Percentiles rank a stretch among this genome's conserved stretches.
Evolutionary conservation across 495 filamentous ascomycete genomes (phyloP).

Genomic region (Thermochaetoides thermophila): DNA sequence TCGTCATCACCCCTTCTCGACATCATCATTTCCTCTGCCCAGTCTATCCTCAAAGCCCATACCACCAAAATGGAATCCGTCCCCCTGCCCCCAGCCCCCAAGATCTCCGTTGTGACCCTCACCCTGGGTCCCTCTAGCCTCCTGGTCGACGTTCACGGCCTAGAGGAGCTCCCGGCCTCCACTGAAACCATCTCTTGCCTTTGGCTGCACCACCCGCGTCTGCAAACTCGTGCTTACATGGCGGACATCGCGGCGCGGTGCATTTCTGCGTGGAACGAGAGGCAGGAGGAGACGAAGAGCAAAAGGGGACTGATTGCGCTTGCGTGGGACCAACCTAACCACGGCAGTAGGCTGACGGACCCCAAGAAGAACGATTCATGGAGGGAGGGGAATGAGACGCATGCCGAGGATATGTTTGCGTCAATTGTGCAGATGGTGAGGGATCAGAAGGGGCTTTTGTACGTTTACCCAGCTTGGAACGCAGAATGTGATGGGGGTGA

Average conservation of each 20-base stretch:
- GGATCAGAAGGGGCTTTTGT: conserved; percentile 43
- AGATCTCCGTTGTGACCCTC: conserved; percentile 45
- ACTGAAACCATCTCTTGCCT: conserved; percentile 47
- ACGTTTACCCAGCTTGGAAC: conserved; percentile 2
- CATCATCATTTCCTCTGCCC: not conserved
- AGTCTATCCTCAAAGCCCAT: no score
- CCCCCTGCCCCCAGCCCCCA: conserved; percentile 17
- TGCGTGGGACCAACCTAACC: conserved; percentile 81
- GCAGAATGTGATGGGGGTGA: not conserved
- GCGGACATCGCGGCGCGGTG: conserved; percentile 23
- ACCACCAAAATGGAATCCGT: conserved; percentile 4
- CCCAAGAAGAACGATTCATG: conserved; percentile 53
- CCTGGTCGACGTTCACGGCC: conserved; percentile 60
- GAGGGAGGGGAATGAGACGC: conserved; percentile 62
- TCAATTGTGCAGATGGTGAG: conserved; percentile 47
- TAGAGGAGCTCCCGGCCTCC: conserved; percentile 48
- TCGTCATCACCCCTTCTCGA: not conserved
- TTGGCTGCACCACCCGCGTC: conserved; percentile 77
- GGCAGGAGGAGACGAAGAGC: not conserved
- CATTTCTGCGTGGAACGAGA: conserved; percentile 23
- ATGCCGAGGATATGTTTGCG: conserved; percentile 80
- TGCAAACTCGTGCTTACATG: conserved; percentile 58
- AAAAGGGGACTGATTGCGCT: conserved; percentile 54
- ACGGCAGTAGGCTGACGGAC: conserved; percentile 54
- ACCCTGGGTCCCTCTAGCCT: conserved; percentile 71